Conservation (phyloP, 495 filamentous ascomycete species). For the Barbatosphaeria neglecta region DNA sequence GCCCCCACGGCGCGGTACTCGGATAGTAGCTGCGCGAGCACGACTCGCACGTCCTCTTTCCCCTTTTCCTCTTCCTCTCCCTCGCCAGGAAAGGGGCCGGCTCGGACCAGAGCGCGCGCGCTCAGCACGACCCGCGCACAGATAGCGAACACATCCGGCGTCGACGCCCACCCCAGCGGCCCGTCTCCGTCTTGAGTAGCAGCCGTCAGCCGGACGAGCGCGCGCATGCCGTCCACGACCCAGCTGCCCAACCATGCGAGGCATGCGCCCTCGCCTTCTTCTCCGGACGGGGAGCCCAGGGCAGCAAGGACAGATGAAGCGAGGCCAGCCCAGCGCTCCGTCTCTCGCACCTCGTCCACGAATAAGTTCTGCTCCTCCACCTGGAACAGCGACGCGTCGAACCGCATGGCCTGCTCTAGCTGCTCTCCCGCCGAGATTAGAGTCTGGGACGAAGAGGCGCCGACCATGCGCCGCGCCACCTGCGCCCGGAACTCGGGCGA, state of each 20-base stretch:
- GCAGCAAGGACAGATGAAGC: constrained; percentile 20
- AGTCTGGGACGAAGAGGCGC: not conserved
- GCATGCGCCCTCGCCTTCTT: constrained; percentile 3
- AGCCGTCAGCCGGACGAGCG: constrained; percentile 29
- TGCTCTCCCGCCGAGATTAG: constrained; percentile 27
- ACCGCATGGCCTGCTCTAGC: constrained; percentile 39
- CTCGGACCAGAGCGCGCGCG: constrained; percentile 21
- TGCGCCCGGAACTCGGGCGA: constrained; percentile 18
- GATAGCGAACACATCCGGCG: constrained; percentile 58
- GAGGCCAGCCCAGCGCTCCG: constrained; percentile 49
- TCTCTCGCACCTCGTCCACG: constrained; percentile 65
- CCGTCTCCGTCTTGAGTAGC: constrained; percentile 43
- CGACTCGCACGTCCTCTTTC: not conserved
- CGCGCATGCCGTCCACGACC: constrained; percentile 44
- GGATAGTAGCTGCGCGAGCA: constrained; percentile 12
- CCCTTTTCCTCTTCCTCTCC: not conserved
- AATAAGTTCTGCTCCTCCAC: constrained; percentile 88
- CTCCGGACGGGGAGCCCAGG: constrained; percentile 12
- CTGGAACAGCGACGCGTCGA: constrained; percentile 66
- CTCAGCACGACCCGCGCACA: constrained; percentile 47
- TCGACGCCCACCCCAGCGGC: constrained; percentile 60
- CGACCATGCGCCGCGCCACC: constrained; percentile 19
- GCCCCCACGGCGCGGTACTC: constrained; percentile 14
- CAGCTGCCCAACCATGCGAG: constrained; percentile 27
- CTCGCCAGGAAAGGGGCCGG: not conserved